phyloP scores from a whole-genome alignment of 2,329 filamentous ascomycete species.

The Neopestalotiopsis sp. region DNA sequence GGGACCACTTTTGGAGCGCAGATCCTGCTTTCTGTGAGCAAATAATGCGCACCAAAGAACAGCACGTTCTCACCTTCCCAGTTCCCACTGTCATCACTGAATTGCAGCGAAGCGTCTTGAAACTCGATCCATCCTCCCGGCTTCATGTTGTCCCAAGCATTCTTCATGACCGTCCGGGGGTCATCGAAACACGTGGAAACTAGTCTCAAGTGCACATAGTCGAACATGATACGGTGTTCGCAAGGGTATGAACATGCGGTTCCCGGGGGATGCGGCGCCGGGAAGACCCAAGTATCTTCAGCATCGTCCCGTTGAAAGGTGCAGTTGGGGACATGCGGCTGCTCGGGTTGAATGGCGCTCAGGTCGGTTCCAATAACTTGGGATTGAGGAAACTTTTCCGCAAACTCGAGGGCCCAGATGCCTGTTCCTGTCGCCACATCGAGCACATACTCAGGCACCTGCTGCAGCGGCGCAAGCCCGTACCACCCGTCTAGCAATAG shows the following conservation, averaged over 20 bases:
- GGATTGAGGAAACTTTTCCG: background rate
- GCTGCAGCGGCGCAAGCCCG: background rate
- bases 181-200: background rate
- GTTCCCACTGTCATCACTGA: background rate
- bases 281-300: conserved; percentile 3
- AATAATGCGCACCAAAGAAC: background rate
- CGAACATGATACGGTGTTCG: conserved; percentile 8
- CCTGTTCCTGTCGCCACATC: background rate
- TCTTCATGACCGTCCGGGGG: background rate
- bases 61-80: background rate
- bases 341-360: background rate
- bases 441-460: background rate
- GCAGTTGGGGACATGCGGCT: background rate
- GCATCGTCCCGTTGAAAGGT: background rate
- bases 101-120: conserved; percentile 6
- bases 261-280: background rate
- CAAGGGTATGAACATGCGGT: background rate
- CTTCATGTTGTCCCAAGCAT: background rate
- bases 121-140: conserved; percentile 14
- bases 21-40: background rate
- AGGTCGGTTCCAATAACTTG: conserved; percentile 12
- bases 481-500: background rate
- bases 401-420: conserved; percentile 1
- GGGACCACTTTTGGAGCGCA: background rate
- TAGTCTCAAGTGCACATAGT: conserved; percentile 5